These are phyloP conservation scores for Russula vinacea DNA, from an alignment of 768 basidiomycete species.

Conservation along the genomic window DNA sequence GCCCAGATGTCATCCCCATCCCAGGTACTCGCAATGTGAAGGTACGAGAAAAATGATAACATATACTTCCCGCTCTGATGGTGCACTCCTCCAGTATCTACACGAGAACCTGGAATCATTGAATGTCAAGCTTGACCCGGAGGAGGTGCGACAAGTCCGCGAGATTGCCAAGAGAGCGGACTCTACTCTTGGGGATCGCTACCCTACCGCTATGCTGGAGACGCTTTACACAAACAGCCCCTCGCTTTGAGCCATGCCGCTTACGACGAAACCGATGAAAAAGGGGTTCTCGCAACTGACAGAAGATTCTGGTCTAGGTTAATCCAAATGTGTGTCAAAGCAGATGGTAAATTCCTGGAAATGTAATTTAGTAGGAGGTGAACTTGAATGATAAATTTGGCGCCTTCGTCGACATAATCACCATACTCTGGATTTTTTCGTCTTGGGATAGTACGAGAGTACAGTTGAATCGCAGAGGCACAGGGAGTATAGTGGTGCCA, in stretches of 20 bases:
- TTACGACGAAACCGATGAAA: not conserved
- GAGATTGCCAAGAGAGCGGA: conserved; percentile 21
- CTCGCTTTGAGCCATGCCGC: conserved; percentile 3
- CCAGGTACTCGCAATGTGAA: conserved; percentile 46
- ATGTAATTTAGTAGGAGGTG: not conserved
- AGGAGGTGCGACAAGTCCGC: conserved; percentile 21
- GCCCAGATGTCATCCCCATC: conserved; percentile 46
- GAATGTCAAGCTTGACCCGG: conserved; percentile 20
- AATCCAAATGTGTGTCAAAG: not conserved
- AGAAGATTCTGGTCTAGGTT: not conserved
- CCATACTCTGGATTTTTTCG: too few species aligned
- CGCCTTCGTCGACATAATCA: too few species aligned
- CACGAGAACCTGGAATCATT: conserved; percentile 21
- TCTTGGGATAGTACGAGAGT: too few species aligned
- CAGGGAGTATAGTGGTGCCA: too few species aligned
- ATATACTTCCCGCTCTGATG: not conserved
- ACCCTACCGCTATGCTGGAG: conserved; percentile 11
- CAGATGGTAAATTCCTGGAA: not conserved
- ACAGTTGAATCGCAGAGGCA: too few species aligned
- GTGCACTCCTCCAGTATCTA: conserved; percentile 10
- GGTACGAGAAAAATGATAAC: conserved; percentile 26
- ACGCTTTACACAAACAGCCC: conserved; percentile 18
- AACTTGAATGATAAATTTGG: too few species aligned
- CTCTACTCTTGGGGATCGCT: conserved; percentile 20
- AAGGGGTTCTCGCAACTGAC: not conserved